phyloP scores from a whole-genome alignment of 148 eudicot species.

The Vaccinium darrowii region DNA sequence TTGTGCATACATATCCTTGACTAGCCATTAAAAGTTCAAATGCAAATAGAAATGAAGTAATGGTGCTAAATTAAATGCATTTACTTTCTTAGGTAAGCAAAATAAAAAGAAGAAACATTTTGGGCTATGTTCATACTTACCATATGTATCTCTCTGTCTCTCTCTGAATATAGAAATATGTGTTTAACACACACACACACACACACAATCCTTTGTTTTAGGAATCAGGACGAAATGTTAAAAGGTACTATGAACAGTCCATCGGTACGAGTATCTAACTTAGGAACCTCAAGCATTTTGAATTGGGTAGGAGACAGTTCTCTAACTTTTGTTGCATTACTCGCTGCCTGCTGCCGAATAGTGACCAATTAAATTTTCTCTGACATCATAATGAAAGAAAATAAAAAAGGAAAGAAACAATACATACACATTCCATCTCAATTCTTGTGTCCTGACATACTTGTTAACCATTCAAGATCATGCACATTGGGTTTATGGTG shows the following conservation, averaged over 20 bases:
- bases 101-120: not conserved
- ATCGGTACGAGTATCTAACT: not conserved
- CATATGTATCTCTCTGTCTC: not conserved
- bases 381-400: not conserved
- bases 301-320: not conserved
- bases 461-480: not conserved
- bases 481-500: not conserved
- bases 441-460: not conserved
- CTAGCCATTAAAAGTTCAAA: not conserved
- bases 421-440: not conserved
- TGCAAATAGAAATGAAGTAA: not conserved
- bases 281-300: not conserved
- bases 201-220: not conserved
- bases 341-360: not conserved
- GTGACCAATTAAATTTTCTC: not conserved
- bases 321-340: not conserved
- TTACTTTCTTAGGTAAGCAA: not conserved
- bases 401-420: not conserved
- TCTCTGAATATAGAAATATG: not conserved
- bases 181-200: not conserved
- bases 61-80: slow-evolving; percentile 3
- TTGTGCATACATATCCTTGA: not conserved
- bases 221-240: not conserved
- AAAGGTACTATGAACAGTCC: not conserved
- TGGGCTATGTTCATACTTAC: not conserved